These are phyloP conservation scores for Sphenostylis stenocarpa DNA, from an alignment of 306 rosid genomes.

Conservation along the genomic window DNA sequence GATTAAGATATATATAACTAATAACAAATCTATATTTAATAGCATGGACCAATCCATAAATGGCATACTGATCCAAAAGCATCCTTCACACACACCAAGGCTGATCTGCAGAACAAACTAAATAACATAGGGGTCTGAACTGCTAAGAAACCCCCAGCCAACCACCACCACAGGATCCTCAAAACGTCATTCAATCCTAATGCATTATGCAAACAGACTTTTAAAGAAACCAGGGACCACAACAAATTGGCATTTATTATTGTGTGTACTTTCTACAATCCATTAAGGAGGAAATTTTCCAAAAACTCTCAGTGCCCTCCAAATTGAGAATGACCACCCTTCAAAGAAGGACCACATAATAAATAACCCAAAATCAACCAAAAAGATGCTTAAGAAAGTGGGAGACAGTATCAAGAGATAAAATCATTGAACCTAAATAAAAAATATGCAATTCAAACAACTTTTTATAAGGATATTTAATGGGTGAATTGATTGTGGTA, in stretches of 20 bases:
- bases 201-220: background rate
- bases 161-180: slow-evolving; percentile 6
- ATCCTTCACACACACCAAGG: background rate
- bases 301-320: background rate
- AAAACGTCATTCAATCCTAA: slow-evolving; percentile 17
- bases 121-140: background rate
- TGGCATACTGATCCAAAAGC: background rate
- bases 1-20: background rate
- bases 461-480: slow-evolving; percentile 2
- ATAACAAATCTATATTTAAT: background rate
- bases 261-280: slow-evolving; percentile 7
- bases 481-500: slow-evolving; percentile 27
- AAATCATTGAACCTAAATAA: slow-evolving; percentile 5
- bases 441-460: background rate
- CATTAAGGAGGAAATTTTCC: background rate
- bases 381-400: slow-evolving; percentile 1
- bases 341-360: slow-evolving; percentile 21
- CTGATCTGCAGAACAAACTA: background rate
- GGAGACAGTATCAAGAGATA: background rate
- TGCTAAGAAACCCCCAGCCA: background rate
- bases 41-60: background rate
- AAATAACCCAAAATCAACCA: background rate
- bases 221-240: background rate
- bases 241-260: background rate
- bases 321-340: background rate